These are phyloP conservation scores for Globisporangium solare DNA, from an alignment of 352 stramenopile genomes.

Conservation along the genomic window DNA sequence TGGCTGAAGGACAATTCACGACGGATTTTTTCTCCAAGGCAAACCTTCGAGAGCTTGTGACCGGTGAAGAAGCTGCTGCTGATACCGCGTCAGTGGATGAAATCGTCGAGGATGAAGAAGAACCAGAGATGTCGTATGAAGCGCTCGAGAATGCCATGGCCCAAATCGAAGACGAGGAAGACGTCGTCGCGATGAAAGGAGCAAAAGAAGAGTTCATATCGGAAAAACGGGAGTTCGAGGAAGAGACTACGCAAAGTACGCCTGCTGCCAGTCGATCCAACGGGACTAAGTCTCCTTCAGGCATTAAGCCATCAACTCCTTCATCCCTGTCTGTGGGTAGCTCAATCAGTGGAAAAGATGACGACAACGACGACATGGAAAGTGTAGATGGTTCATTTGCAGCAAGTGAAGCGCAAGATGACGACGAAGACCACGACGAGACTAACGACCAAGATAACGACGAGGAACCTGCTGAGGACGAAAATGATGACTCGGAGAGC, in stretches of 20 bases:
- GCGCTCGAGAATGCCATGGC: slow-evolving; percentile 92
- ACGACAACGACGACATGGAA: slow-evolving; percentile 30
- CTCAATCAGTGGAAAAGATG: slow-evolving; percentile 32
- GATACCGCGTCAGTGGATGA: slow-evolving; percentile 11
- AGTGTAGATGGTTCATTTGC: slow-evolving; percentile 10
- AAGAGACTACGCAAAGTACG: slow-evolving; percentile 19
- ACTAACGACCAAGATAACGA: slow-evolving; percentile 13
- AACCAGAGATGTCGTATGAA: slow-evolving; percentile 56
- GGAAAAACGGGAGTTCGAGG: slow-evolving; percentile 62
- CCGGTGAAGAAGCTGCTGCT: slow-evolving; percentile 25
- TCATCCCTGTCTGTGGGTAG: slow-evolving; percentile 32
- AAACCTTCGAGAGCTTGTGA: slow-evolving; percentile 89
- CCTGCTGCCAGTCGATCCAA: background rate
- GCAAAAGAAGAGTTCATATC: slow-evolving; percentile 53
- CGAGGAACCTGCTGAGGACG: slow-evolving; percentile 21
- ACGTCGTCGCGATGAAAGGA: slow-evolving; percentile 91
- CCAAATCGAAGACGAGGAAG: slow-evolving; percentile 93
- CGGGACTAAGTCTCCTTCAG: slow-evolving; percentile 1
- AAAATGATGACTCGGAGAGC: slow-evolving; percentile 12
- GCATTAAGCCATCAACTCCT: slow-evolving; percentile 27
- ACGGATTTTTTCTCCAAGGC: slow-evolving; percentile 83
- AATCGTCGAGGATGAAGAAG: slow-evolving; percentile 23
- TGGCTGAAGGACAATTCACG: slow-evolving; percentile 70
- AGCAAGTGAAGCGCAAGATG: slow-evolving; percentile 17
- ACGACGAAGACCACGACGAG: slow-evolving; percentile 14